phyloP scores from a whole-genome alignment of 129 eudicot genomes.

The carrot (Daucus carota) region DH1_v3.0 NC_030381.2:1396001-1396500 shows the following conservation, averaged over 20 bases:
- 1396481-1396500: slow-evolving; percentile 83
- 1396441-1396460: slow-evolving; percentile 68
- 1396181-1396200: slow-evolving; percentile 58
- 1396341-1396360: slow-evolving; percentile 72
- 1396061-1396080: neutral
- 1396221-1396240: slow-evolving; percentile 49
- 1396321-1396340: neutral
- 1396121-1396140: slow-evolving; percentile 77
- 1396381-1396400: slow-evolving; percentile 65
- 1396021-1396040: neutral
- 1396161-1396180: slow-evolving; percentile 79
- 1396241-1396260: slow-evolving; percentile 45
- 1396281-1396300: neutral
- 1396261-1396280: neutral
- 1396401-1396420: slow-evolving; percentile 71
- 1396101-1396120: slow-evolving; percentile 16
- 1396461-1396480: slow-evolving; percentile 74
- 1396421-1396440: slow-evolving; percentile 66
- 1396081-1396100: too few species aligned
- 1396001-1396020: too few species aligned
- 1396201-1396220: slow-evolving; percentile 41
- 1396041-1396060: neutral
- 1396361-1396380: slow-evolving; percentile 75
- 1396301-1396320: neutral
- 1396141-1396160: slow-evolving; percentile 65